Evolutionary conservation across 2,329 filamentous ascomycete genomes (phyloP).

Genomic region (Colletotrichum tamarilloi): DNA sequence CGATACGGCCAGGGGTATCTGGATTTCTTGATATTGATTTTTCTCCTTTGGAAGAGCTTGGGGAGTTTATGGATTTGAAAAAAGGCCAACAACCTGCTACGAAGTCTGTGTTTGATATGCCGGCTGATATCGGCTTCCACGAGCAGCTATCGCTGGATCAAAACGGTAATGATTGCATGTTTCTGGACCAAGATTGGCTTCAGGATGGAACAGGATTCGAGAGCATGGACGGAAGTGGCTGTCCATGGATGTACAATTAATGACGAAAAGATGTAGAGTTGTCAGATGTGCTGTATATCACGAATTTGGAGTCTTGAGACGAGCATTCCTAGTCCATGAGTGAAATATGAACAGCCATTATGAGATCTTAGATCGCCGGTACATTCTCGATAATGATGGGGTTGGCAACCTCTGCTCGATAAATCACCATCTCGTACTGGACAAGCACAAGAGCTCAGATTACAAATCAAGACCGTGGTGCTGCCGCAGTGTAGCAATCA

Average conservation of each 20-base stretch:
- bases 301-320: not conserved
- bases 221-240: not conserved
- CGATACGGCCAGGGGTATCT: not conserved
- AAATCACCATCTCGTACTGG: no score
- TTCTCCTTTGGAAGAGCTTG: not conserved
- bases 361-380: no score
- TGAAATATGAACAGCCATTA: not conserved
- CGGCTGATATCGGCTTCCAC: not conserved
- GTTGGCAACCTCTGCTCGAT: no score
- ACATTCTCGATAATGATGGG: no score
- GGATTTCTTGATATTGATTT: not conserved
- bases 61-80: not conserved
- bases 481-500: no score
- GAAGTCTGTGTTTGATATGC: not conserved
- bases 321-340: not conserved
- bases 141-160: not conserved
- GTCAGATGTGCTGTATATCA: not conserved
- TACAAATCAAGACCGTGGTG: no score
- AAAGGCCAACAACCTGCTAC: not conserved
- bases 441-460: no score
- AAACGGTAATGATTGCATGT: not conserved
- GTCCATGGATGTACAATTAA: conserved; percentile 4
- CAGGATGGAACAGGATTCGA: not conserved
- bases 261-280: not conserved
- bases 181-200: conserved; percentile 3